Base-by-base conservation (phyloP, 768 basidiomycete species). In the Tephrocybe rancida region DNA sequence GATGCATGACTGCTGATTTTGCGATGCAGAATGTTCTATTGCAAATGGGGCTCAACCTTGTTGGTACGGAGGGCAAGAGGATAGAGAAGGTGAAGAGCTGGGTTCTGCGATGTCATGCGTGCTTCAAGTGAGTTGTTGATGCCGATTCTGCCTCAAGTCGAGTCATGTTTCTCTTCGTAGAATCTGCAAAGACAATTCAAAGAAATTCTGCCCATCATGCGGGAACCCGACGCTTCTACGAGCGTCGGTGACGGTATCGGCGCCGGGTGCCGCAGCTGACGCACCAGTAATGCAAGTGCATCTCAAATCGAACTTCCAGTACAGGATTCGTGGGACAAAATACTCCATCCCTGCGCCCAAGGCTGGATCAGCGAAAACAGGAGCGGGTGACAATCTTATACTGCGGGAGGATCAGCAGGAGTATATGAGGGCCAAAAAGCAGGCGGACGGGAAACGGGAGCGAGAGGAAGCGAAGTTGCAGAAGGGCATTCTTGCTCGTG, bases 1-100 rank as follows among this genome's bases (percentile, higher is more conserved):
- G 95, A 16, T 97, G 95, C 67, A 94, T 98, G 90, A 98, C 97
- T 8, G 92, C 92, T 19, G 97, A 99, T 81, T 98, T 95, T 69
- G 97, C 97, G 16, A 97, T 99, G 87, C 97, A 99, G 72, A 99
- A 99, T 64, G 92, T 98, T 19, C 72, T 96, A 58, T 71, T 99
- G 46, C 95, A 97, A 69, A 95, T 98, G 90, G 90, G 90, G 0
- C 72, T 99, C 57, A 90, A 87, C 56, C 78, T 98, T 25, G 86
- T 99, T 10, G 87, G 94, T 8, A 82, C 90, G 6, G 93, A 95
- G 57, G 97, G 97, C 4, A 95, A 88, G 73, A 79, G 84, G 60
- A 96, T 99, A 54, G 82, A 89, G 58, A 90, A 84, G 62, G 87
- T 98, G 24, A 94, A 95, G 71, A 98, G 86, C 54, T 98, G 94